These are phyloP conservation scores for Spongiforma sp. DNA, from an alignment of 1,284 basidiomycete species.

Conservation along the genomic window DNA sequence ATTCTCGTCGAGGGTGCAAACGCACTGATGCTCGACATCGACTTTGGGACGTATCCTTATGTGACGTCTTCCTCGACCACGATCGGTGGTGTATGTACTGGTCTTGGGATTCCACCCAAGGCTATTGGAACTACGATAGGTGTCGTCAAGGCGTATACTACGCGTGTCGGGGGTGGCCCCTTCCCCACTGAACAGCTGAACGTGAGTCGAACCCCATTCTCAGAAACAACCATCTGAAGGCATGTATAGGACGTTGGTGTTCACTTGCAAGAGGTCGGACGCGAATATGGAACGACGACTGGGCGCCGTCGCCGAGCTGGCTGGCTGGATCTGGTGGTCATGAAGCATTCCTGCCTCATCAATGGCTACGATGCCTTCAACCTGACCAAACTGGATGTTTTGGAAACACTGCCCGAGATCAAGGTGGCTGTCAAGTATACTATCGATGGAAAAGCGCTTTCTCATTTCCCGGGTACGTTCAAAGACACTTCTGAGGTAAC, in stretches of 20 bases:
- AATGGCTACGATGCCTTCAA: slow-evolving; percentile 97
- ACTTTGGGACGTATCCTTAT: slow-evolving; percentile 98
- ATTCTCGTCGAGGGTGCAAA: slow-evolving; percentile 98
- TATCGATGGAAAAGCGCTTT: slow-evolving; percentile 78
- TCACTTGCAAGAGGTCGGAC: slow-evolving; percentile 93
- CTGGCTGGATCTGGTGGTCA: slow-evolving; percentile 96
- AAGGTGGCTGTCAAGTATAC: slow-evolving; percentile 88
- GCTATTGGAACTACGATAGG: slow-evolving; percentile 87
- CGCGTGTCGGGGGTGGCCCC: slow-evolving; percentile 95
- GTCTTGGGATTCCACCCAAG: slow-evolving; percentile 93
- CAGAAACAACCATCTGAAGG: background rate
- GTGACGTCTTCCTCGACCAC: slow-evolving; percentile 95
- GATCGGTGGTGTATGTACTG: slow-evolving; percentile 96
- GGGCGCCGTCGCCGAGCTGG: slow-evolving; percentile 93
- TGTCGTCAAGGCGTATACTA: slow-evolving; percentile 98
- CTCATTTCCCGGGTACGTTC: slow-evolving; percentile 86
- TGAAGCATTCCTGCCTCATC: slow-evolving; percentile 92
- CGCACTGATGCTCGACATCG: slow-evolving; percentile 97
- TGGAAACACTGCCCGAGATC: slow-evolving; percentile 89
- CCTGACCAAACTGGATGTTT: slow-evolving; percentile 95
- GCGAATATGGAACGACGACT: slow-evolving; percentile 92
- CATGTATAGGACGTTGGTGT: slow-evolving; percentile 73
- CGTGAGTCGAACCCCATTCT: slow-evolving; percentile 46
- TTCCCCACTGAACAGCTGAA: slow-evolving; percentile 97
- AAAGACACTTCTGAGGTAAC: background rate